phyloP scores from a whole-genome alignment of 768 basidiomycete species.

The Pleurotus tuber-regium region DNA sequence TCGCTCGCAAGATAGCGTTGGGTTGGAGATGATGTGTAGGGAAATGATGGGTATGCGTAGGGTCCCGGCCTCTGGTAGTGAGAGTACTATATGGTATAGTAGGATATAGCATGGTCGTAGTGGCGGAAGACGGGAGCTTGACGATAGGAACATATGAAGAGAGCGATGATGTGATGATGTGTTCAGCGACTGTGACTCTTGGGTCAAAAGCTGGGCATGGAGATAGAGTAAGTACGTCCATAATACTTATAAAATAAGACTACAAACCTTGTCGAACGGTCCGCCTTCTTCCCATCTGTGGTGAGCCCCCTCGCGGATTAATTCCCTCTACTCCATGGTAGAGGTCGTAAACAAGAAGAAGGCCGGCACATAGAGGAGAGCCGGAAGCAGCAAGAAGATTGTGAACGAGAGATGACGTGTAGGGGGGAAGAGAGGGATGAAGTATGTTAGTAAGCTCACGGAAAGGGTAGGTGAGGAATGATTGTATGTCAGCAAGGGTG shows the following conservation, averaged over 20 bases:
- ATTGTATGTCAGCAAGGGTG: slow-evolving; percentile 5
- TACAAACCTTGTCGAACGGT: slow-evolving; percentile 3
- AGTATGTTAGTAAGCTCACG: slow-evolving; percentile 1
- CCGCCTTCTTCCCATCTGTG: slow-evolving; percentile 3
- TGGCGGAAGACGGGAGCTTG: neutral
- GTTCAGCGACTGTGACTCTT: slow-evolving; percentile 6
- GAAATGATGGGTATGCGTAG: slow-evolving; percentile 1
- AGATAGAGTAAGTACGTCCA: neutral
- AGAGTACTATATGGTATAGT: neutral
- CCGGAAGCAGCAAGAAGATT: slow-evolving; percentile 3
- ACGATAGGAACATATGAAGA: slow-evolving; percentile 3
- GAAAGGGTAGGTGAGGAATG: slow-evolving; percentile 8
- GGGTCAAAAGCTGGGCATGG: slow-evolving; percentile 1
- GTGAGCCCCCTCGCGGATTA: neutral
- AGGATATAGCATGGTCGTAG: slow-evolving; percentile 3
- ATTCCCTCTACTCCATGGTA: neutral
- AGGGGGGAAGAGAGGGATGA: slow-evolving; percentile 4
- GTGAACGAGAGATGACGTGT: slow-evolving; percentile 6
- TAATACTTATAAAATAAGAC: neutral
- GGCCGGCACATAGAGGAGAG: slow-evolving; percentile 1
- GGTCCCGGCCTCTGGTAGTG: neutral
- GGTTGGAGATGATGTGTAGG: slow-evolving; percentile 5
- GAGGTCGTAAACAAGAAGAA: slow-evolving; percentile 5
- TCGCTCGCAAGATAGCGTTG: slow-evolving; percentile 26
- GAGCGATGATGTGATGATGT: slow-evolving; percentile 6